A percentile compares a stretch with the other conserved stretches of the same genome.
These are phyloP conservation scores for Amanita rimosa DNA, from an alignment of 768 basidiomycete genomes.

Conservation along the genomic window DNA sequence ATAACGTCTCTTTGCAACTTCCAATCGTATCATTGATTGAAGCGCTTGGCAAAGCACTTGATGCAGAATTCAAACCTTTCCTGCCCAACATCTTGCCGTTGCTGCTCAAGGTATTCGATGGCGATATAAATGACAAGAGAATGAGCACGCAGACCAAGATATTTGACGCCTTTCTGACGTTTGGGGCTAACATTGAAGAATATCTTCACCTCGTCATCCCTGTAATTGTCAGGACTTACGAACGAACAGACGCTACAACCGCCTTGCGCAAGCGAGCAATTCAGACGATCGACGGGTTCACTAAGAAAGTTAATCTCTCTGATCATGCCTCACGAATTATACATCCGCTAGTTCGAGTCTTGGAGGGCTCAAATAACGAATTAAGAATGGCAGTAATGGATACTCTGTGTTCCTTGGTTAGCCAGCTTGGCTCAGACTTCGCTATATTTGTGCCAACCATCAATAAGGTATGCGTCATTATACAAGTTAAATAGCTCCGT, in stretches of 20 bases:
- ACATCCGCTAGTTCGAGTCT: slow-evolving; percentile 84
- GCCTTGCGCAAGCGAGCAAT: slow-evolving; percentile 81
- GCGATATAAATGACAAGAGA: slow-evolving; percentile 74
- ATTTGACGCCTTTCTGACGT: slow-evolving; percentile 89
- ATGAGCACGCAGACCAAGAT: slow-evolving; percentile 77
- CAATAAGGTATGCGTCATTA: slow-evolving; percentile 55
- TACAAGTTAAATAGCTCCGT: background rate
- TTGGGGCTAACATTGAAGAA: slow-evolving; percentile 95
- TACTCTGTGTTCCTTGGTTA: slow-evolving; percentile 81
- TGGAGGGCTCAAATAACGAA: slow-evolving; percentile 66
- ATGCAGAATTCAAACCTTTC: slow-evolving; percentile 96
- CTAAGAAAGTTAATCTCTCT: slow-evolving; percentile 90
- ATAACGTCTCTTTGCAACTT: slow-evolving; percentile 69
- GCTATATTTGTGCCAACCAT: slow-evolving; percentile 97
- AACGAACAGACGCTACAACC: slow-evolving; percentile 63
- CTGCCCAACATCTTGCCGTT: slow-evolving; percentile 83
- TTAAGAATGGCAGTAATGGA: slow-evolving; percentile 84
- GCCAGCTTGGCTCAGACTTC: slow-evolving; percentile 93
- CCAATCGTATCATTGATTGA: slow-evolving; percentile 91
- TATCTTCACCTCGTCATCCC: slow-evolving; percentile 96
- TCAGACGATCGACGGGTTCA: slow-evolving; percentile 83
- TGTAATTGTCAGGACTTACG: slow-evolving; percentile 85
- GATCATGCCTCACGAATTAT: slow-evolving; percentile 97
- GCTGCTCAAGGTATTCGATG: slow-evolving; percentile 84
- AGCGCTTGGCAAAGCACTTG: slow-evolving; percentile 83